A percentile compares a stretch with the other conserved stretches of the same genome.
Evolutionary conservation across 768 basidiomycete genomes (phyloP).

Genomic region (Russula abietina): DNA sequence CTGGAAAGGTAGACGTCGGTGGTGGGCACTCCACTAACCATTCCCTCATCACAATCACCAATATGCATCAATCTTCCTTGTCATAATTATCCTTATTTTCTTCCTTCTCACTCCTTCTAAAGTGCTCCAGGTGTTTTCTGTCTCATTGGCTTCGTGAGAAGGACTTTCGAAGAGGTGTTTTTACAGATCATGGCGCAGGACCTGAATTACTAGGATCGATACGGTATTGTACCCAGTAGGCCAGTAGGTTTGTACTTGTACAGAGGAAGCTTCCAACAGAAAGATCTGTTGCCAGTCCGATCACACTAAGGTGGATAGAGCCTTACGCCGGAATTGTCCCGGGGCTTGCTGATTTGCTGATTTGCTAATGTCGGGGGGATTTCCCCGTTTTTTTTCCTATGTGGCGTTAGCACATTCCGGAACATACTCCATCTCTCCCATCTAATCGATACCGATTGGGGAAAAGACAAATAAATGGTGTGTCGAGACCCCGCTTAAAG

Average conservation of each 20-base stretch:
- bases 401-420: conserved; percentile 13
- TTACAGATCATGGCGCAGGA: neutral
- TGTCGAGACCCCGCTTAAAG: neutral
- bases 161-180: conserved; percentile 3
- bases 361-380: neutral
- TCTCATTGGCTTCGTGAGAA: neutral
- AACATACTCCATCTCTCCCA: neutral
- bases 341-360: conserved; percentile 3
- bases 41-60: neutral
- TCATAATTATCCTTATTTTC: conserved; percentile 8
- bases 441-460: neutral
- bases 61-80: neutral
- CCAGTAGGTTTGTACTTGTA: conserved; percentile 7
- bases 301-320: conserved; percentile 11
- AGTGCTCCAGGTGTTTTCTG: neutral
- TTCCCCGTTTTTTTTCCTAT: conserved; percentile 10
- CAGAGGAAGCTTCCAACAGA: conserved; percentile 15
- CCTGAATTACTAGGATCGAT: conserved; percentile 7
- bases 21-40: conserved; percentile 18
- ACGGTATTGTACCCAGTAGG: conserved; percentile 1
- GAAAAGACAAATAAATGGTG: conserved; percentile 3
- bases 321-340: conserved; percentile 18
- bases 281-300: conserved; percentile 14
- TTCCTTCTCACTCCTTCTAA: neutral
- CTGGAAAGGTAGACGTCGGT: conserved; percentile 20